Evolutionary conservation across 805 yeast genomes (phyloP).

Genomic region (Starmera dryadoides): DNA sequence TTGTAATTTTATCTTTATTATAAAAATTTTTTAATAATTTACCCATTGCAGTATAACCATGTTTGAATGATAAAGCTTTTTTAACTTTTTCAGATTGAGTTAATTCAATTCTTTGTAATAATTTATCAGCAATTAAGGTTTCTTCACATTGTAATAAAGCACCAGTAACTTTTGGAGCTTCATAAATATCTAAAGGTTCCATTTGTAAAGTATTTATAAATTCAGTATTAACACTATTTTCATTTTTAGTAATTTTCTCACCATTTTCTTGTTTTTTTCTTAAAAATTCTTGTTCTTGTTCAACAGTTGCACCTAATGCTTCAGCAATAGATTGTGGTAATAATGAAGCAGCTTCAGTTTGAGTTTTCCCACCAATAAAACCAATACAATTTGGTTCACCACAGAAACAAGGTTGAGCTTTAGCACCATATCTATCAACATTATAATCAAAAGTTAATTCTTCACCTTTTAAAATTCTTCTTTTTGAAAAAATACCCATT

Average conservation of each 20-base stretch:
- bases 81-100: constrained; percentile 46
- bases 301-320: constrained; percentile 70
- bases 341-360: constrained; percentile 81
- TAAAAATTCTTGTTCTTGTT: constrained; percentile 67
- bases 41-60: constrained; percentile 78
- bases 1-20: constrained; percentile 1
- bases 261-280: constrained; percentile 46
- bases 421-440: constrained; percentile 94
- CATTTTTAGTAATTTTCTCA: constrained; percentile 41
- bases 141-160: constrained; percentile 76
- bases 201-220: constrained; percentile 57
- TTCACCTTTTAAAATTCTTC: constrained; percentile 67
- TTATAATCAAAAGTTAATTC: constrained; percentile 81
- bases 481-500: constrained; percentile 92
- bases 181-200: constrained; percentile 39
- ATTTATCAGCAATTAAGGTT: constrained; percentile 48
- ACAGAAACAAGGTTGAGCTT: constrained; percentile 90
- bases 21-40: constrained; percentile 39
- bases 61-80: constrained; percentile 60
- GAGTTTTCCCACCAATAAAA: constrained; percentile 93
- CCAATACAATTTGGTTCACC: constrained; percentile 91
- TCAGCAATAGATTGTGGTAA: constrained; percentile 80
- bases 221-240: constrained; percentile 52
- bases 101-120: constrained; percentile 59
- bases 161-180: constrained; percentile 74